Evolutionary conservation across 441 rosid species (phyloP).

Genomic region (Metrosideros polymorpha): DNA sequence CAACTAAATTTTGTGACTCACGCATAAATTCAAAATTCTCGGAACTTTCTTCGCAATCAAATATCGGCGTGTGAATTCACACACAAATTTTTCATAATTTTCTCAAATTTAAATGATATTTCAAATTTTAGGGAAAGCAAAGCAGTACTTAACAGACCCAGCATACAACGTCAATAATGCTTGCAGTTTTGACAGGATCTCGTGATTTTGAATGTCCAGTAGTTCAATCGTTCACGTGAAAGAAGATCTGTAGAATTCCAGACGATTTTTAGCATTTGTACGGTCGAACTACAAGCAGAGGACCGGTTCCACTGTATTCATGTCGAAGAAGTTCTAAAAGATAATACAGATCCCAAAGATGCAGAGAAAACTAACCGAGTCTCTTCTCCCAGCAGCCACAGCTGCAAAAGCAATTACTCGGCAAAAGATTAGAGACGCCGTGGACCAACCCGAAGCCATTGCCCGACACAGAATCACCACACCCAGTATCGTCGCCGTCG

Average conservation of each 20-base stretch:
- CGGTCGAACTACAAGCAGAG: neutral
- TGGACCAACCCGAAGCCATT: neutral
- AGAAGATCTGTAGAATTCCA: neutral
- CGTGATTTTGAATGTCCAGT: neutral
- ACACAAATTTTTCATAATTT: neutral
- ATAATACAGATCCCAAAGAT: neutral
- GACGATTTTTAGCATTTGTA: neutral
- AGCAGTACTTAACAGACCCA: rapidly evolving
- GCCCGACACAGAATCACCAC: no score
- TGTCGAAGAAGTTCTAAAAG: neutral
- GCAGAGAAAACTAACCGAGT: neutral
- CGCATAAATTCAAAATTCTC: rapidly evolving
- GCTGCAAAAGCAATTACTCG: no score
- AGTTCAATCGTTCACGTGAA: neutral
- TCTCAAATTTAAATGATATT: neutral
- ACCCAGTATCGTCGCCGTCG: no score
- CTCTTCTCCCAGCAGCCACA: neutral
- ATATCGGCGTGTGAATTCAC: neutral
- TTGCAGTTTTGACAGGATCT: neutral
- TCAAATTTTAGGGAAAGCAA: neutral
- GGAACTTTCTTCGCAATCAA: rapidly evolving
- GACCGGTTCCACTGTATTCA: neutral
- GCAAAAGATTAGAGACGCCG: neutral
- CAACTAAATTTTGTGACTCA: neutral
- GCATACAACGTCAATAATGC: neutral